phyloP scores from a whole-genome alignment of 1,284 basidiomycete species.

The Flammula alnicola region DNA sequence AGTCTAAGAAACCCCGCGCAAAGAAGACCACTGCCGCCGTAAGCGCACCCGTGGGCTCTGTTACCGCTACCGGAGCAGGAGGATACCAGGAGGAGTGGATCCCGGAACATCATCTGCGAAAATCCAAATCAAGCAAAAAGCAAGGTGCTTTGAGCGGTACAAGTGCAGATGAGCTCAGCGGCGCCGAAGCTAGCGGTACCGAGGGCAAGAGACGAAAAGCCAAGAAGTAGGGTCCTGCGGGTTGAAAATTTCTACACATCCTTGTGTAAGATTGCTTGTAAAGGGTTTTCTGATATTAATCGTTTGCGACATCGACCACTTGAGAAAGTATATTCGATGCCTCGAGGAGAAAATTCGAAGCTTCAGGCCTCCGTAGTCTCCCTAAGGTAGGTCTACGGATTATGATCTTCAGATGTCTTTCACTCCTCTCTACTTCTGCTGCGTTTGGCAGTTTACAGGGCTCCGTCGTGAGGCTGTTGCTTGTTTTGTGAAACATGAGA shows the following conservation, averaged over 20 bases:
- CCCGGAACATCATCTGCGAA: constrained; percentile 83
- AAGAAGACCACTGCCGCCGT: constrained; percentile 46
- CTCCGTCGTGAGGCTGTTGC: too few relatives aligned
- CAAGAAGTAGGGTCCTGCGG: constrained; percentile 48
- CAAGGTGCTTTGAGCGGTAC: constrained; percentile 47
- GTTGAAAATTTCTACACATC: constrained; percentile 13
- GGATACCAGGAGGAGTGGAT: constrained; percentile 94
- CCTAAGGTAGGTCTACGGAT: too few relatives aligned
- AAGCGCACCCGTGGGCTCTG: constrained; percentile 61
- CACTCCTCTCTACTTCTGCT: too few relatives aligned
- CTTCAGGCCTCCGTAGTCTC: too few relatives aligned
- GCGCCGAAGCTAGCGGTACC: constrained; percentile 57
- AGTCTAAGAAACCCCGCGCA: constrained; percentile 55
- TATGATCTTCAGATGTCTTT: too few relatives aligned
- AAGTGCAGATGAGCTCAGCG: constrained; percentile 73
- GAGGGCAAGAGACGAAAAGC: constrained; percentile 65
- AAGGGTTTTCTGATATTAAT: background rate
- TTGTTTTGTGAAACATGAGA: too few relatives aligned
- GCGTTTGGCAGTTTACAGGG: too few relatives aligned
- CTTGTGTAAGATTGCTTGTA: constrained; percentile 18
- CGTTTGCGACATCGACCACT: too few relatives aligned
- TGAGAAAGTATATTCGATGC: too few relatives aligned
- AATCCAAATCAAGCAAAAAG: constrained; percentile 58
- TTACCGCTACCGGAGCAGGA: constrained; percentile 71
- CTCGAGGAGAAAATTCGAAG: too few relatives aligned